phyloP scores from a whole-genome alignment of 148 eudicot genomes.

The Cornus kousa region DNA sequence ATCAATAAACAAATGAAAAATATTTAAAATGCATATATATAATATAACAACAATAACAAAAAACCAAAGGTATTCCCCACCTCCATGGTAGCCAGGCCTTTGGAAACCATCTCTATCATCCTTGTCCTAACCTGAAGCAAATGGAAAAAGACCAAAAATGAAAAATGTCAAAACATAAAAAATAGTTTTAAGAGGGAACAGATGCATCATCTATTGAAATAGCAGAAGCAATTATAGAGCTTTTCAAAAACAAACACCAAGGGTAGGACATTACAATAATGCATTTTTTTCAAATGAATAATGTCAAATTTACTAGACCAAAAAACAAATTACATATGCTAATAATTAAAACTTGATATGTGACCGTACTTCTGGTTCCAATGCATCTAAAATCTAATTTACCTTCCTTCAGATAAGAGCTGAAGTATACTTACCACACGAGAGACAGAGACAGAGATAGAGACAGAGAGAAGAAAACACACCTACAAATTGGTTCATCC shows the following conservation, averaged over 20 bases:
- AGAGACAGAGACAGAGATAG: too few relatives aligned
- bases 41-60: not conserved
- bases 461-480: too few relatives aligned
- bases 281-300: not conserved
- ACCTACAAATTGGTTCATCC: not conserved
- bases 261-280: not conserved
- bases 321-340: not conserved
- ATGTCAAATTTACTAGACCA: not conserved
- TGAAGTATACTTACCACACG: not conserved
- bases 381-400: not conserved
- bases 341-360: not conserved
- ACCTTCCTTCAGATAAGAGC: not conserved
- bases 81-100: slow-evolving; percentile 86
- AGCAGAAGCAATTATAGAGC: not conserved
- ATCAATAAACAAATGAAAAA: not conserved
- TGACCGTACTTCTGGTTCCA: not conserved
- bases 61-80: slow-evolving; percentile 25
- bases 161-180: not conserved
- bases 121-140: slow-evolving; percentile 65
- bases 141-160: not conserved
- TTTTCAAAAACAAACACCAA: not conserved
- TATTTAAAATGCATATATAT: not conserved
- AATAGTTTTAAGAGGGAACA: not conserved
- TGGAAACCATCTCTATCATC: slow-evolving; percentile 92
- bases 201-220: not conserved